phyloP scores from a whole-genome alignment of 192 early-diverging fungal species.

The Gryganskiella cystojenkinii region DNA sequence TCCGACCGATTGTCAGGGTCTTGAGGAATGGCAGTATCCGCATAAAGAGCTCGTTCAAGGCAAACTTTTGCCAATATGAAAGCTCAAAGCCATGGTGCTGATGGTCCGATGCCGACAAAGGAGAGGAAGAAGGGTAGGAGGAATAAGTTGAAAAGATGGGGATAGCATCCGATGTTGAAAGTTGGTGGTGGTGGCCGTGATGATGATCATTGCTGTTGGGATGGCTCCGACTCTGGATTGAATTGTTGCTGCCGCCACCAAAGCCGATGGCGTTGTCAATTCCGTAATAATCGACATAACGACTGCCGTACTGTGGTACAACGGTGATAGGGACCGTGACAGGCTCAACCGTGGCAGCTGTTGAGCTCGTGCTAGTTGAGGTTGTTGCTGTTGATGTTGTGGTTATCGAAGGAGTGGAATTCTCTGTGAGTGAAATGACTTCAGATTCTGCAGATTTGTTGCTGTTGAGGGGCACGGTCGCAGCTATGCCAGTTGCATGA shows the following conservation, averaged over 20 bases:
- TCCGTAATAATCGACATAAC: constrained; percentile 8
- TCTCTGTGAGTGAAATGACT: no score
- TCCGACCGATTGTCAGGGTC: constrained; percentile 46
- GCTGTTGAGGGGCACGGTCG: no score
- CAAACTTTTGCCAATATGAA: constrained; percentile 54
- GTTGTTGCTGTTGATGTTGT: no score
- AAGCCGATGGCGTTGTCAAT: background rate
- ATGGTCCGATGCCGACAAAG: background rate
- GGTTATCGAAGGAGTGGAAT: no score
- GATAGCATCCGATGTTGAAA: constrained; percentile 15
- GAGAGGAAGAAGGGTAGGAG: constrained; percentile 5
- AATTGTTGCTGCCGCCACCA: background rate
- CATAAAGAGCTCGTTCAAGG: constrained; percentile 47
- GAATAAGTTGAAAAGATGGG: constrained; percentile 7
- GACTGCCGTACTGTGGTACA: background rate
- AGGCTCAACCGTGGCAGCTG: no score
- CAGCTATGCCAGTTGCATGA: no score
- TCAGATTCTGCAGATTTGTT: no score
- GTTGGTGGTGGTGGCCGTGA: background rate
- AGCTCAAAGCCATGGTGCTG: constrained; percentile 38
- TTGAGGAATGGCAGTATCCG: constrained; percentile 30
- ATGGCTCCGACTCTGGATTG: no score
- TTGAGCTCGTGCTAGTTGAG: no score
- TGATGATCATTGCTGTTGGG: constrained; percentile 2
- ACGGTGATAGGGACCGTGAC: no score